Base-by-base conservation (phyloP, 225 moss, liverwort and hornwort species). In the Sphagnum tenellum region DNA sequence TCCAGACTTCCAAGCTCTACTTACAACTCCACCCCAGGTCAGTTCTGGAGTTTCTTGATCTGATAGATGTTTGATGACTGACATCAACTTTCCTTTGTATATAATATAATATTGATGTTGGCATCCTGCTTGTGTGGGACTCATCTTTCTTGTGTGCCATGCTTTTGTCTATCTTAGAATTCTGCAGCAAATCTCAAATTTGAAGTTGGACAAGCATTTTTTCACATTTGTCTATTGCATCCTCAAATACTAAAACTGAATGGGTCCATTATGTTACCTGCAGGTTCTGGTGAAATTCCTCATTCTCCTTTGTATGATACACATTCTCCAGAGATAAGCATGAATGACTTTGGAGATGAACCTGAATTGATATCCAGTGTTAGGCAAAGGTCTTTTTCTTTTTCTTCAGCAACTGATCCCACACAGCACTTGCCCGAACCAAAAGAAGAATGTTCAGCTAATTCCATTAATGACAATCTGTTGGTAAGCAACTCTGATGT, bases 331-430 rank as follows among this genome's bases (percentile, higher is more conserved):
- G 29, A 29, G 29, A 29, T 29, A 29, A 29, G 29, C 29, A 29
- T 29, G 29, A 29, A 29, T 29, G 1, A 29, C 29, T 72, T 74
- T 51, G 70, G 73, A 11, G 83, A 86, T 67, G 89, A 83, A 57
- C 79, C 87, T 48, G 77, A 86, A 53, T 60, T 94, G 55, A 69
- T 89, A 45, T 86, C 64, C 13, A 80, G 76, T 63, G 71, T 71
- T 48, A 90, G 90, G 62, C 77, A 81, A 29, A 82, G 91, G 46
- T 94, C 94, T 8, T 77, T 29, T 29, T 94, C 94, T 63, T 94
- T 94, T 74, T 91, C 94, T 45, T 79, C 82, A 29, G 70, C 79
- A 29, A 68, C 74, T 57, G 55, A 76, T 69, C 79, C 79, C 46
- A 76, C 83, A 66, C 75, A 71, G 9, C 74, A 78, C 63, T 79